Percentiles rank a stretch among this genome's conserved stretches.
Conservation (phyloP, 2,329 filamentous ascomycete species). For the Magnaporthiopsis incrustans region DNA sequence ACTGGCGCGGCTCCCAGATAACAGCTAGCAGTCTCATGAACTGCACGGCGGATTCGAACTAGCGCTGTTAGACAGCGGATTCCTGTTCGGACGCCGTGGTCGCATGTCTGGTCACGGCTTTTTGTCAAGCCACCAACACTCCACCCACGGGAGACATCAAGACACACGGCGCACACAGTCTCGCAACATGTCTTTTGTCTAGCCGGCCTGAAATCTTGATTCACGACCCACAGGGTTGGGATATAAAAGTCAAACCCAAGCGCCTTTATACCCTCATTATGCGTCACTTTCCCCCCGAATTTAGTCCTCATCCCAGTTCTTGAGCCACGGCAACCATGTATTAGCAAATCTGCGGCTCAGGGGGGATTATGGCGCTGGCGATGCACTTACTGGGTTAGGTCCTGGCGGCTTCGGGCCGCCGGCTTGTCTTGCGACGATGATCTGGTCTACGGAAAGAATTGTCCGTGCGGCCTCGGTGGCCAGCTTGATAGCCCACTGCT, state of each 20-base stretch:
- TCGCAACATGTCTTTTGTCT: not conserved
- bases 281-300: constrained; percentile 3
- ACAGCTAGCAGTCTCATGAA: no score
- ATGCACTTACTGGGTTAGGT: constrained; percentile 62
- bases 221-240: not conserved
- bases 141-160: not conserved
- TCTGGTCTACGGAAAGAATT: constrained; percentile 93
- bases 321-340: constrained; percentile 19
- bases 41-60: no score
- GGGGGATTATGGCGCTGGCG: no score
- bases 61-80: no score
- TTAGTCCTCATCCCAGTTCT: constrained; percentile 60
- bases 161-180: not conserved
- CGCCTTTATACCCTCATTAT: not conserved
- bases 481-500: constrained; percentile 95
- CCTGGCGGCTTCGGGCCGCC: constrained; percentile 95
- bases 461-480: constrained; percentile 93
- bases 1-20: no score
- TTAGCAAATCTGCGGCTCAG: not conserved
- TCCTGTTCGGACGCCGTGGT: no score
- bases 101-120: no score
- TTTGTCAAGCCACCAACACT: no score
- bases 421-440: constrained; percentile 95
- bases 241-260: not conserved
- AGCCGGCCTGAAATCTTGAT: not conserved